Conservation (phyloP, 2,329 filamentous ascomycete genomes). For the Neobulgaria alba region DNA sequence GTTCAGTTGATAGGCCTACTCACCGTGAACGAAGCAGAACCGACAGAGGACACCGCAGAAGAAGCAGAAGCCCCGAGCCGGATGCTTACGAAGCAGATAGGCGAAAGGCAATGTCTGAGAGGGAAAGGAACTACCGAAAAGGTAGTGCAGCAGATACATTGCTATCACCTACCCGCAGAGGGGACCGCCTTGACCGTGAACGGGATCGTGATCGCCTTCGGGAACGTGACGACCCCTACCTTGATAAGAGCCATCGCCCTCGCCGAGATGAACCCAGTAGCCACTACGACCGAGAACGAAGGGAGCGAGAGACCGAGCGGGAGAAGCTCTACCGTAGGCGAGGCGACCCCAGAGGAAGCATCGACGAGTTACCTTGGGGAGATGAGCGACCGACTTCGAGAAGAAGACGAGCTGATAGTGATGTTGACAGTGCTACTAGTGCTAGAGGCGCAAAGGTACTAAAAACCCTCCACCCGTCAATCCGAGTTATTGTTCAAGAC, state of each 20-base stretch:
- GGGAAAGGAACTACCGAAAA: slow-evolving; percentile 89
- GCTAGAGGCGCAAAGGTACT: slow-evolving; percentile 57
- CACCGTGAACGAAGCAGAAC: slow-evolving; percentile 46
- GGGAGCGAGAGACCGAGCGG: slow-evolving; percentile 82
- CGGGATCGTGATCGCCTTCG: slow-evolving; percentile 30
- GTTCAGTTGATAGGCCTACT: slow-evolving; percentile 34
- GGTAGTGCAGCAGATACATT: slow-evolving; percentile 58
- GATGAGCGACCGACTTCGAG: slow-evolving; percentile 58
- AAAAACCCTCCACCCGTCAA: slow-evolving; percentile 4
- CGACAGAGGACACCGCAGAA: slow-evolving; percentile 58
- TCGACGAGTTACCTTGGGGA: slow-evolving; percentile 87
- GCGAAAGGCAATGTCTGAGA: slow-evolving; percentile 84
- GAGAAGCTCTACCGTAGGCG: slow-evolving; percentile 83
- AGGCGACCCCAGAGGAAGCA: slow-evolving; percentile 63
- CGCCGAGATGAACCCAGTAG: slow-evolving; percentile 53
- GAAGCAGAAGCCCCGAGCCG: slow-evolving; percentile 80
- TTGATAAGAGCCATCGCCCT: slow-evolving; percentile 35
- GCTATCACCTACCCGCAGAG: slow-evolving; percentile 34
- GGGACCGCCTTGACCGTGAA: slow-evolving; percentile 33
- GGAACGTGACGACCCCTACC: slow-evolving; percentile 32
- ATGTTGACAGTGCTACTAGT: slow-evolving; percentile 51
- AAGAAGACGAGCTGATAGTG: slow-evolving; percentile 71
- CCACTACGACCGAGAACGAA: slow-evolving; percentile 76
- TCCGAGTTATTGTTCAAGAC: too few species aligned
- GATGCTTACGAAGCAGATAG: slow-evolving; percentile 95